These are phyloP conservation scores for Eimeria necatrix DNA, from an alignment of 169 alveolate genomes.

Conservation along the genomic window DNA sequence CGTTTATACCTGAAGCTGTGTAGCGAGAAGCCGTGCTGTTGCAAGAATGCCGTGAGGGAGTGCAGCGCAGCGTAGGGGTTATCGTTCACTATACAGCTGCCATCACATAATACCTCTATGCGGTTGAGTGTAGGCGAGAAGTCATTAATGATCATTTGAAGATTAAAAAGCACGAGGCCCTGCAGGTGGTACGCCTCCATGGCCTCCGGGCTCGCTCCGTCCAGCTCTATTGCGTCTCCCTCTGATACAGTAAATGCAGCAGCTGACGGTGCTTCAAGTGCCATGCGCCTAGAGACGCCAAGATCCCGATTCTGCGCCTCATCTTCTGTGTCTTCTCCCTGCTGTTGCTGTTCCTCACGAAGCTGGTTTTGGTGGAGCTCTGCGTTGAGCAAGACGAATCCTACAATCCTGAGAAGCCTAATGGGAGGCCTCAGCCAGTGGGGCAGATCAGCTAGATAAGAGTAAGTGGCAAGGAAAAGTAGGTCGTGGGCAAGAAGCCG, in stretches of 20 bases:
- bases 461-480: conserved; percentile 84
- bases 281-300: not conserved
- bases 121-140: conserved; percentile 82
- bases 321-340: not conserved
- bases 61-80: conserved; percentile 83
- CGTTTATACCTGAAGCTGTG: conserved; percentile 77
- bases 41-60: conserved; percentile 83
- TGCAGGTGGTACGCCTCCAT: conserved; percentile 85
- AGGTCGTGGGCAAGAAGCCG: conserved; percentile 86
- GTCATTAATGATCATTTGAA: conserved; percentile 82
- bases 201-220: conserved; percentile 82
- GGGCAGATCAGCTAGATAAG: conserved; percentile 86
- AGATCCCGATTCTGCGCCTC: not conserved
- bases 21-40: conserved; percentile 81
- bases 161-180: conserved; percentile 84
- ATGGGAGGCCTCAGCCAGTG: conserved; percentile 87
- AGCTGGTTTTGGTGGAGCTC: not conserved
- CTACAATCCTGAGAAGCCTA: conserved; percentile 82
- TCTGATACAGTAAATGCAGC: not conserved
- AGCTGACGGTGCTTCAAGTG: not conserved
- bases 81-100: conserved; percentile 78
- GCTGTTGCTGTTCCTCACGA: conserved; percentile 53
- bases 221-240: not conserved
- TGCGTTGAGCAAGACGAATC: conserved; percentile 82
- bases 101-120: conserved; percentile 83